Base-by-base conservation (phyloP, 371 early-diverging fungal species). In the Haplosporangium sp. region DNA sequence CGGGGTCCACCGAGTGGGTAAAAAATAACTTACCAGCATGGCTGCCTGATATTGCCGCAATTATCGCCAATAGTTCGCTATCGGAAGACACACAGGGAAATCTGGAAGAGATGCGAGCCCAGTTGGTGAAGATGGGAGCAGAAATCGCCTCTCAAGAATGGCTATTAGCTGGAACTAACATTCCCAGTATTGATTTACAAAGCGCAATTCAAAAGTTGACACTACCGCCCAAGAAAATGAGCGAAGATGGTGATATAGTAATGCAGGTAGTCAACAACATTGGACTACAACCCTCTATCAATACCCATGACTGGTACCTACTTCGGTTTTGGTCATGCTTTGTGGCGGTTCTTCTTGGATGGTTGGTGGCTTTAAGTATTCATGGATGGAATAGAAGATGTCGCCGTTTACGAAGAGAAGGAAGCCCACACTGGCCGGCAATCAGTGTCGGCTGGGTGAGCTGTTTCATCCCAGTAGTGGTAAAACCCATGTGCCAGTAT, bases 401-500 rank as follows among this genome's bases (percentile, higher is more conserved):
- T 35, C 63, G 79, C 2, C 67, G 74, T 15, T 39, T 73, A 34
- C 52, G 70, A 11, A 60, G 73, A 4, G 74, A 69, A 19, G 79
- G 74, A 8, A 65, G 56, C 3, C 37, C 71, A 13, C 67, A 78
- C 11, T 67, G 71, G 64, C 48, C 63, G 10, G 60, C 74, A 0
- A 63, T 78, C 19, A 70, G 74, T 19, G 52, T 74, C 7, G 74
- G 89, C n/a, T 88, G 90, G 90, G 86, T 88, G 4, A 83, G 86
- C 60, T 90, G 88, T 84, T 90, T 86, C 63, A 87, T 88, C 27
- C 88, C 88, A 15, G 86, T 90, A 4, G 87, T 87, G 67, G 90
- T 88, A 86, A 84, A 70, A 4, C 27, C 35, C 8, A 34, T 55
- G 34, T 19, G 17, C 17, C 2, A 3, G 34, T 9, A n/a, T 55